Percentiles rank a stretch among this genome's conserved stretches.
phyloP scores from a whole-genome alignment of 2,329 filamentous ascomycete genomes.

The Hymenoscyphus infarciens region DNA sequence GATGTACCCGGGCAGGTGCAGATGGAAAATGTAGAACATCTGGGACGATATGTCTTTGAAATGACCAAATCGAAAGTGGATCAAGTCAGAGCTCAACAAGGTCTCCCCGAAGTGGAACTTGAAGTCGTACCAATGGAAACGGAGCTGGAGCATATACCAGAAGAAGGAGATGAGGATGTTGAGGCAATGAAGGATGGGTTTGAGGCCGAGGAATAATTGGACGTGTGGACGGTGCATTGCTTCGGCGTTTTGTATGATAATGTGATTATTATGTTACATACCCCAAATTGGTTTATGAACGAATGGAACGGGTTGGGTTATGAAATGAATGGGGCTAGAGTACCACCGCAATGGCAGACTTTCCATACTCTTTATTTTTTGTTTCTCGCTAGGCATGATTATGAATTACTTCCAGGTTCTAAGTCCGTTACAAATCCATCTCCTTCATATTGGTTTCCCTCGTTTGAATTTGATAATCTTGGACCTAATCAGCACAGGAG shows the following conservation, averaged over 20 bases:
- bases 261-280: constrained; percentile 1
- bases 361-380: too few species aligned
- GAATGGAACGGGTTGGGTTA: not conserved
- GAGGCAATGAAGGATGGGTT: constrained; percentile 24
- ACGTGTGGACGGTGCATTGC: not conserved
- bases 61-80: constrained; percentile 65
- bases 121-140: constrained; percentile 14
- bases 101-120: constrained; percentile 24
- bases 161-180: constrained; percentile 16
- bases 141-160: constrained; percentile 10
- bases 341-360: too few species aligned
- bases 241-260: constrained; percentile 1
- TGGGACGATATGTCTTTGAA: constrained; percentile 94
- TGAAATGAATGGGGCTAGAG: too few species aligned
- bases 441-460: too few species aligned
- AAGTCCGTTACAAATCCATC: too few species aligned
- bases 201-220: constrained; percentile 24
- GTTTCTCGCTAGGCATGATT: too few species aligned
- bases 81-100: constrained; percentile 32
- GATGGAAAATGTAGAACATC: constrained; percentile 90
- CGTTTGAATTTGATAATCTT: too few species aligned
- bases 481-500: too few species aligned
- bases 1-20: constrained; percentile 55
- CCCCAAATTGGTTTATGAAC: not conserved
- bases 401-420: too few species aligned